Evolutionary conservation across 169 alveolate genomes (phyloP).

Genomic region (Plasmodium falciparum): DNA sequence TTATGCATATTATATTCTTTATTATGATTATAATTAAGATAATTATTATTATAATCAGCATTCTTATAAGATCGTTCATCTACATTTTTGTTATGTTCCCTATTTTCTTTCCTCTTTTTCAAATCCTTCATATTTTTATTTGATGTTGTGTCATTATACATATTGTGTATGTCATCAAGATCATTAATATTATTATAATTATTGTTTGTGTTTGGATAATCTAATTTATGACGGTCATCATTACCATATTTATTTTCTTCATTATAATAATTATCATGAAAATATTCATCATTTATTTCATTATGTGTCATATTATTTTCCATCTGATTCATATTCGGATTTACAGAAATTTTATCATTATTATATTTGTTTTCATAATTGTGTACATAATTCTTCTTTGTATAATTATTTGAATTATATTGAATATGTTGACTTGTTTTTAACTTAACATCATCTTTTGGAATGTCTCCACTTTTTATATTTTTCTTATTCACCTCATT

Average conservation of each 20-base stretch:
- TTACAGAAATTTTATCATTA: background rate
- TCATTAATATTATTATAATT: too few species aligned
- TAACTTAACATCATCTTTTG: background rate
- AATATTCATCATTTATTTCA: too few species aligned
- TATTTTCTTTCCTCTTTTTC: background rate
- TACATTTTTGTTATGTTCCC: background rate
- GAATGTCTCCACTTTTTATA: background rate
- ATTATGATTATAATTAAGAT: background rate
- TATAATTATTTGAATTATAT: slow-evolving; percentile 12
- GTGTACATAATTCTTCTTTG: background rate
- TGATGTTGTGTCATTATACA: too few species aligned
- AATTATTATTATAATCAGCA: background rate
- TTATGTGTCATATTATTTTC: too few species aligned
- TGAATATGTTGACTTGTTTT: background rate
- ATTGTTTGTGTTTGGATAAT: too few species aligned
- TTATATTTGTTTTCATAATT: background rate
- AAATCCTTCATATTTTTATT: too few species aligned
- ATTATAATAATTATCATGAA: too few species aligned
- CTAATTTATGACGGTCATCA: too few species aligned
- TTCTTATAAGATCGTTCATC: background rate
- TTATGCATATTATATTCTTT: background rate
- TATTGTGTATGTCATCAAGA: too few species aligned
- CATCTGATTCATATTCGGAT: too few species aligned
- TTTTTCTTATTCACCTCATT: background rate
- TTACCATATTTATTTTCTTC: too few species aligned